Conservation (phyloP, 2,329 filamentous ascomycete genomes). For the Trichoderma citrinoviride region DNA sequence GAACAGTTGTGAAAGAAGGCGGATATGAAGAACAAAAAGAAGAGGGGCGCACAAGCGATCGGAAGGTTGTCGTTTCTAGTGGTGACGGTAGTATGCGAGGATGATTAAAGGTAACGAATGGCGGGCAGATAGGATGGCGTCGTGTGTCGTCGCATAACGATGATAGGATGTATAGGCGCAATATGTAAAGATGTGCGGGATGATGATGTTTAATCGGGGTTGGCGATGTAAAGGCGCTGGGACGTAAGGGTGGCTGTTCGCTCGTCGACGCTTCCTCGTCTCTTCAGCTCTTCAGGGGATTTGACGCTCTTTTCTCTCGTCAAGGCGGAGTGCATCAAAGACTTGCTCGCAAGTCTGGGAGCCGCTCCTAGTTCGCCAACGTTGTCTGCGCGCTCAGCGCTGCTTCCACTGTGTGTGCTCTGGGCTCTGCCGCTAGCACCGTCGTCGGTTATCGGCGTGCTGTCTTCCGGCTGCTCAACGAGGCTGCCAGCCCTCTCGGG, state of each 20-base stretch:
- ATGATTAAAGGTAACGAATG: conserved; percentile 9
- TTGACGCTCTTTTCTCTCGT: conserved; percentile 65
- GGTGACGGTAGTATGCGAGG: not conserved
- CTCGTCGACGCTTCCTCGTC: conserved; percentile 81
- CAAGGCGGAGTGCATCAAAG: conserved; percentile 54
- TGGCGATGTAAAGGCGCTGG: conserved; percentile 78
- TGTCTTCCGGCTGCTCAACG: conserved; percentile 41
- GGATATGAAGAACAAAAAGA: not conserved
- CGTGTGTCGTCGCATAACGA: conserved; percentile 25
- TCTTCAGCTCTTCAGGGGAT: conserved; percentile 67
- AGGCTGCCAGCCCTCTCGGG: conserved; percentile 55
- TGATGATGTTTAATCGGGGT: conserved; percentile 59
- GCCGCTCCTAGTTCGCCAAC: conserved; percentile 54
- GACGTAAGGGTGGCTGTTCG: conserved; percentile 71
- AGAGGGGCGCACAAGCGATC: conserved; percentile 2
- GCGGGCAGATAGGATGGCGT: conserved; percentile 12
- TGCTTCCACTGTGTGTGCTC: conserved; percentile 56
- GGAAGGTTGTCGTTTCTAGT: not conserved
- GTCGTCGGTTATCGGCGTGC: conserved; percentile 36
- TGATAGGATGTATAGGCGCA: not conserved
- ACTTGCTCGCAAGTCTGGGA: conserved; percentile 56
- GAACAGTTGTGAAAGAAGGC: not conserved
- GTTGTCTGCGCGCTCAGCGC: conserved; percentile 59
- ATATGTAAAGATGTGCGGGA: not conserved
- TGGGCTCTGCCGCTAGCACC: conserved; percentile 47